Evolutionary conservation across 768 basidiomycete species (phyloP).

Genomic region (Saitozyma podzolica): DNA sequence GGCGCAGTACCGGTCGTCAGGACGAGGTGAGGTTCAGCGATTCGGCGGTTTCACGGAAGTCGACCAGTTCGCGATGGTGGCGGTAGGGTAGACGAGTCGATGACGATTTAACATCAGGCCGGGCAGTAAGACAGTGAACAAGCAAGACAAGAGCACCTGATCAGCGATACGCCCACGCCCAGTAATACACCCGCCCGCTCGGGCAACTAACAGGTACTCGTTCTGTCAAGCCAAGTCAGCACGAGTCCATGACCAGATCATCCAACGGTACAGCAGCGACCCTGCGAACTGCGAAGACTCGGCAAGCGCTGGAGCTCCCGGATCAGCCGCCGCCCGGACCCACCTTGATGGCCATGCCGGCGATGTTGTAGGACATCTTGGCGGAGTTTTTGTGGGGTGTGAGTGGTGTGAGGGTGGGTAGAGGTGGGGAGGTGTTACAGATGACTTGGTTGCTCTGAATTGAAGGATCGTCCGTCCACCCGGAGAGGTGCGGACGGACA

Average conservation of each 20-base stretch:
- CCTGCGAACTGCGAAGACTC: not conserved
- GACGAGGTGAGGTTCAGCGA: not conserved
- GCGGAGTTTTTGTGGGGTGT: slow-evolving; percentile 8
- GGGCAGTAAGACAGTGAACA: too few relatives aligned
- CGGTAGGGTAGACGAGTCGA: too few relatives aligned
- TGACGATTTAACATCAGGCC: too few relatives aligned
- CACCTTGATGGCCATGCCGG: slow-evolving; percentile 52
- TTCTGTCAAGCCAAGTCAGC: slow-evolving; percentile 27
- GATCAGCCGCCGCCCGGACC: slow-evolving; percentile 11
- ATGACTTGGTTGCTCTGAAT: not conserved
- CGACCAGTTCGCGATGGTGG: too few relatives aligned
- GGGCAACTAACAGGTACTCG: slow-evolving; percentile 50
- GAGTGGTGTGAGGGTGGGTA: not conserved
- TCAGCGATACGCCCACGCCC: not conserved
- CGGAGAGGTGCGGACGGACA: too few relatives aligned
- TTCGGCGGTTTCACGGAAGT: too few relatives aligned
- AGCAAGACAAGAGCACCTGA: not conserved
- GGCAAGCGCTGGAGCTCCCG: too few relatives aligned
- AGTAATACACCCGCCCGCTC: not conserved
- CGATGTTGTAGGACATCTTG: slow-evolving; percentile 52
- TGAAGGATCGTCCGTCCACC: not conserved
- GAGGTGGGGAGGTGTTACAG: not conserved
- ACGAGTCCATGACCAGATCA: too few relatives aligned
- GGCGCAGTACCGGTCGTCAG: not conserved
- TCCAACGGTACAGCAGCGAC: not conserved